Base-by-base conservation (phyloP, 2,329 filamentous ascomycete species). In the Colletotrichum lentis region DNA sequence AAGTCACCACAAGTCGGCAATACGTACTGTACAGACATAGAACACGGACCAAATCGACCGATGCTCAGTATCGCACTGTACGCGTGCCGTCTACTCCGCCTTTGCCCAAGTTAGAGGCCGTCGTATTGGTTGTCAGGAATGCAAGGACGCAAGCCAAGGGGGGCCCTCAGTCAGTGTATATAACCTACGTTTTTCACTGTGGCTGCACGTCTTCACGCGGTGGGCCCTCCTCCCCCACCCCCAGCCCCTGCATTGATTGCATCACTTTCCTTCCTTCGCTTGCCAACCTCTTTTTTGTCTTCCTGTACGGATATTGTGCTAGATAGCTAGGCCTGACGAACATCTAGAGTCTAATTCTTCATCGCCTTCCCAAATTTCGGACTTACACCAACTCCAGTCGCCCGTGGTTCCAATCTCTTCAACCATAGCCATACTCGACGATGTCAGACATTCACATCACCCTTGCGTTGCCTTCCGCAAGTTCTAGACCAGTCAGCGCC, bases 161-260 rank as follows among this genome's bases (percentile, higher is more conserved):
- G 55, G n/a, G 44, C 44, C 44, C 20, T 46, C 31, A 56, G 43
- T 50, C 66, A 69, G 56, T 69, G 35, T 62, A 5, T 62, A 27
- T 31, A 44, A 11, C 50, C 27, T 57, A 18, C 62, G 47, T 58
- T 67, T 50, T 22, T 16, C 60, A 68, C 61, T 68, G 65, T 68
- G 65, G 24, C 41, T 43, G 22, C 49, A 24, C 35, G 41, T 47
- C 44, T 31, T 37, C 37, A 31, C 53, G 3, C n/a, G 44, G 27
- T 39, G 56, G 66, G 8, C 39, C 44, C 39, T 14, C 53, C 35
- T n/a, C 14, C 27, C 4, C 50, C 10, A 3, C 24, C 22, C 22
- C 24, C n/a, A 24, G 67, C 69, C 69, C 69, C 69, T 71, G 69
- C 59, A 70, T 69, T 44, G 55, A 71, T 71, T 71, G 69, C 69